Percentiles rank a stretch among this genome's conserved stretches.
phyloP scores from a whole-genome alignment of 1,139 yeast species.

The Taiozyma sp. region DNA sequence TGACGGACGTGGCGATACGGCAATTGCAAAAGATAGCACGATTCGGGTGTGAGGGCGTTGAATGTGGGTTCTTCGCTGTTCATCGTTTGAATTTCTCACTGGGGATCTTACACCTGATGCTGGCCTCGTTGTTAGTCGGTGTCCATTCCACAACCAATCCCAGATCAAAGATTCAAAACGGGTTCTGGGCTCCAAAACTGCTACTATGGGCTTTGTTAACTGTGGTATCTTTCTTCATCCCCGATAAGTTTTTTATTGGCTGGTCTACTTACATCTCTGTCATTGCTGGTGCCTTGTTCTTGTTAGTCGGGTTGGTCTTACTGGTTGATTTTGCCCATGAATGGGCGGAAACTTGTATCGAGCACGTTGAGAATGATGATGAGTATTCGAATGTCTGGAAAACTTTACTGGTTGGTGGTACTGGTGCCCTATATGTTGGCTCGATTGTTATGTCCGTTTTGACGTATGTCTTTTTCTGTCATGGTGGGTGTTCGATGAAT shows the following conservation, averaged over 20 bases:
- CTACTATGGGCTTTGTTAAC: constrained; percentile 55
- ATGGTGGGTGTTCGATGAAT: constrained; percentile 85
- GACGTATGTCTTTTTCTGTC: constrained; percentile 84
- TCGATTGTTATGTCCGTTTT: constrained; percentile 66
- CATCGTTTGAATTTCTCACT: constrained; percentile 87
- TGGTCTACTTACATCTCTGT: constrained; percentile 93
- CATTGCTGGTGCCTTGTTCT: constrained; percentile 76
- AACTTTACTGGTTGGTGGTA: constrained; percentile 76
- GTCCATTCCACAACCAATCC: constrained; percentile 79
- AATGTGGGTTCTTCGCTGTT: constrained; percentile 93
- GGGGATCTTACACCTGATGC: constrained; percentile 69
- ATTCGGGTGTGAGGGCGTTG: constrained; percentile 76
- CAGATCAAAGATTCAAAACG: constrained; percentile 82
- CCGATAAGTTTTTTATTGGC: constrained; percentile 79
- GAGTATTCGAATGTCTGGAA: constrained; percentile 73
- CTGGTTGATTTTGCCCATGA: constrained; percentile 97
- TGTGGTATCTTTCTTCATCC: constrained; percentile 67
- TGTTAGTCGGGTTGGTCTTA: constrained; percentile 84
- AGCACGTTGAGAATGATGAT: constrained; percentile 83
- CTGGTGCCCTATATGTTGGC: constrained; percentile 76
- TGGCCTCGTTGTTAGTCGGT: constrained; percentile 66
- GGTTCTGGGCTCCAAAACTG: constrained; percentile 82
- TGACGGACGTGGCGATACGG: constrained; percentile 75
- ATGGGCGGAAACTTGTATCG: constrained; percentile 96
- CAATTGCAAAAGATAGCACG: constrained; percentile 71